A percentile compares a stretch with the other conserved stretches of the same genome.
Evolutionary conservation across 345 rosid species (phyloP).

Genomic region (Raphanus sativus): DNA sequence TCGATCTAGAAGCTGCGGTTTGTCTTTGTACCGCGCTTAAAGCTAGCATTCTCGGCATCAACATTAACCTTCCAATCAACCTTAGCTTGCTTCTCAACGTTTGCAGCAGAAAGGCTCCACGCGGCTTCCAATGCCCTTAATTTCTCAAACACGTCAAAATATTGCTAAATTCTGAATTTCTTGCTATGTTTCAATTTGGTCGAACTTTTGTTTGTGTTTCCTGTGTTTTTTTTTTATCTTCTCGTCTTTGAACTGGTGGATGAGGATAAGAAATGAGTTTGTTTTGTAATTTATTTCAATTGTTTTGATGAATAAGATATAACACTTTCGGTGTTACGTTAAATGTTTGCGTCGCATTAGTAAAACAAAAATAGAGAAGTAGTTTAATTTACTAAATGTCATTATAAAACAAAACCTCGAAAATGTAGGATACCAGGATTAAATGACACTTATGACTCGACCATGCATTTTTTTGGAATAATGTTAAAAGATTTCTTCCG

Average conservation of each 20-base stretch:
- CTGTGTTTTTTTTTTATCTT: background rate
- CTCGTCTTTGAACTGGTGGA: background rate
- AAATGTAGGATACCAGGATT: background rate
- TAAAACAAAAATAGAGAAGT: background rate
- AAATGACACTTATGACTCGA: no score
- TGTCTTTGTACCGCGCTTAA: constrained; percentile 53
- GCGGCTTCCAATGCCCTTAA: constrained; percentile 46
- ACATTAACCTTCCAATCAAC: constrained; percentile 43
- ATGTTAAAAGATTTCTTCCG: no score
- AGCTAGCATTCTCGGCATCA: constrained; percentile 41
- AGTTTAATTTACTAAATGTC: background rate
- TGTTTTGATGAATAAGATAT: constrained; percentile 13
- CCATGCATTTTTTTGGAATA: no score
- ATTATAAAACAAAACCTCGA: no score
- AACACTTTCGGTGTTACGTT: background rate
- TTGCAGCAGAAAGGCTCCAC: constrained; percentile 39
- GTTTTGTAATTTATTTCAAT: constrained; percentile 18
- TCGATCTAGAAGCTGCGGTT: constrained; percentile 52
- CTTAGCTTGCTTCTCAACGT: constrained; percentile 38
- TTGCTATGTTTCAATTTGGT: background rate
- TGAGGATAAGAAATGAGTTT: background rate
- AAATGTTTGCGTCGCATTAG: background rate
- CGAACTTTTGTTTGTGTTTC: background rate
- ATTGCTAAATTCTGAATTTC: background rate
- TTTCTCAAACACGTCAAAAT: background rate